Evolutionary conservation across 1,284 basidiomycete species (phyloP).

Genomic region (Grifola frondosa): DNA sequence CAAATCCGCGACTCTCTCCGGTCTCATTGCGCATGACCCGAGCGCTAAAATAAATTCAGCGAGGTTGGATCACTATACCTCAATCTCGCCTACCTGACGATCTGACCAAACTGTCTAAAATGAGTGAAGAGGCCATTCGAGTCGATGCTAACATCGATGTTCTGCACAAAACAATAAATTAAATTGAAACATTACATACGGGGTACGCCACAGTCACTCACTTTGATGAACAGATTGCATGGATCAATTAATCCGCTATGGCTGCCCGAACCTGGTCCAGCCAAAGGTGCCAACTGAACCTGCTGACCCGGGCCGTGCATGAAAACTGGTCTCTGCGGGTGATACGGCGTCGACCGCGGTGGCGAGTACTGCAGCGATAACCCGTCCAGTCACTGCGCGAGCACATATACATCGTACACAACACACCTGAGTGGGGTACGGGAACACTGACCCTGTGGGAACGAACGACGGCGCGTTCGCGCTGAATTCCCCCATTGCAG

Average conservation of each 20-base stretch:
- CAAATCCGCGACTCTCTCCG: slow-evolving; percentile 87
- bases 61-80: too few species aligned
- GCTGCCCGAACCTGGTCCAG: slow-evolving; percentile 73
- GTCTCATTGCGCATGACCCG: slow-evolving; percentile 90
- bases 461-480: slow-evolving; percentile 72
- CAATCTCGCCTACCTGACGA: slow-evolving; percentile 67
- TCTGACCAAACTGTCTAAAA: slow-evolving; percentile 84
- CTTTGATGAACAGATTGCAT: slow-evolving; percentile 89
- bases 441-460: slow-evolving; percentile 59
- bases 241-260: slow-evolving; percentile 88
- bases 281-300: slow-evolving; percentile 75
- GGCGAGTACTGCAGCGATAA: slow-evolving; percentile 55
- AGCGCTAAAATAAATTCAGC: slow-evolving; percentile 53
- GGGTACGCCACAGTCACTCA: slow-evolving; percentile 27
- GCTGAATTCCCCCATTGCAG: slow-evolving; percentile 62
- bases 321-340: slow-evolving; percentile 44
- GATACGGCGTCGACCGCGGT: slow-evolving; percentile 46
- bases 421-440: slow-evolving; percentile 50
- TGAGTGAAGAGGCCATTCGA: slow-evolving; percentile 79
- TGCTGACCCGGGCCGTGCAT: slow-evolving; percentile 88
- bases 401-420: slow-evolving; percentile 2
- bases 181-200: slow-evolving; percentile 5
- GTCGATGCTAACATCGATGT: slow-evolving; percentile 81
- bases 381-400: slow-evolving; percentile 2
- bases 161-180: slow-evolving; percentile 58